These are phyloP conservation scores for Kurtzmaniella natalensis DNA, from an alignment of 1,139 yeast species.

Conservation along the genomic window DNA sequence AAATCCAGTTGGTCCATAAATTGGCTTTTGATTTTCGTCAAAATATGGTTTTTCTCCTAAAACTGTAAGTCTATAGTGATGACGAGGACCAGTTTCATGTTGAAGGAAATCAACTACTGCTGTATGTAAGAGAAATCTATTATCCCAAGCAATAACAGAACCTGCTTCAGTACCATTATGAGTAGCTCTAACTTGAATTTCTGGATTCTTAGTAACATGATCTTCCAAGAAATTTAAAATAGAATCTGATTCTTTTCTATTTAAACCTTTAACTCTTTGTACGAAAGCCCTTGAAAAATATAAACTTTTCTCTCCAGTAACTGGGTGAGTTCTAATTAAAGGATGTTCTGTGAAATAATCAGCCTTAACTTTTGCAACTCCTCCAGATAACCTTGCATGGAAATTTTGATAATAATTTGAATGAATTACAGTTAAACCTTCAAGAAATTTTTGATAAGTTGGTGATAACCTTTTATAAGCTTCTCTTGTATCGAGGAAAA, in stretches of 20 bases:
- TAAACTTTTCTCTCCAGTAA: conserved; percentile 23
- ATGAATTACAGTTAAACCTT: conserved; percentile 23
- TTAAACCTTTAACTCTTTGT: conserved; percentile 21
- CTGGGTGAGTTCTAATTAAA: conserved; percentile 26
- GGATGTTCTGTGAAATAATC: conserved; percentile 26
- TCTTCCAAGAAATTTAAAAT: conserved; percentile 20
- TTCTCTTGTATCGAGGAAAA: conserved; percentile 27
- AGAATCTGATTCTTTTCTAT: conserved; percentile 18
- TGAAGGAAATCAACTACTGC: conserved; percentile 21
- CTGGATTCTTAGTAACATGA: conserved; percentile 20
- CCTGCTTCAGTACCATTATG: conserved; percentile 20
- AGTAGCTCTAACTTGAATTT: conserved; percentile 22
- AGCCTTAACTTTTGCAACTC: conserved; percentile 16
- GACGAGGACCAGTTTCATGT: conserved; percentile 14
- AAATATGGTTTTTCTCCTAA: conserved; percentile 22
- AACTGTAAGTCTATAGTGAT: conserved; percentile 23
- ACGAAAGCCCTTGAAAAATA: conserved; percentile 19
- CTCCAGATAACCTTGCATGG: conserved; percentile 13
- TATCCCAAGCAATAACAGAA: conserved; percentile 25
- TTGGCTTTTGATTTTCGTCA: conserved; percentile 7
- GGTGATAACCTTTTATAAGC: conserved; percentile 31
- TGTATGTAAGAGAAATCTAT: conserved; percentile 19
- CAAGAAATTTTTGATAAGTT: conserved; percentile 22
- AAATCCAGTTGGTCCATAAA: conserved; percentile 3
- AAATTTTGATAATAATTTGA: conserved; percentile 21